Evolutionary conservation across 306 rosid species (phyloP), one percentile per base, ranked within the genome.

Genomic region (Notholithocarpus densiflorus): DNA sequence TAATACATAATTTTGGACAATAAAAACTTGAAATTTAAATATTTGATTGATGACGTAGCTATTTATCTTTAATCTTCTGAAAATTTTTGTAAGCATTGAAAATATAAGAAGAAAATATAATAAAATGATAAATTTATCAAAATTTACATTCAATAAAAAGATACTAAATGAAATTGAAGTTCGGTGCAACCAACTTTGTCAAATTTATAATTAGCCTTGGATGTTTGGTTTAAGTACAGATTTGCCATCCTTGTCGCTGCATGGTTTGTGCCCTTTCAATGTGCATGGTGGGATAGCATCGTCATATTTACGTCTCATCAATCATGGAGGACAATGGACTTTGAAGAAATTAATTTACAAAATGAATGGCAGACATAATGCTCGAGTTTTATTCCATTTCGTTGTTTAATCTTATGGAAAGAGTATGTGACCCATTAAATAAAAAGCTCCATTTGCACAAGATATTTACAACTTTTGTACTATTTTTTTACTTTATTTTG

Each of bases 301-400:
- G 15, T 48, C 14, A 8, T 40, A 8, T 8, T 40, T 80, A 40
- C 26, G 69, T 74, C 32, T 74, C 74, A 81, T 77, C 74, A 64
- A 80, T 74, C 80, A 80, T 87, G 90, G 90, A 74, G 82, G 88
- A 74, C 89, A 86, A 2, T 40, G 45, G 45, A 40, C 45, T 40
- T 40, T 43, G 37, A 74, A 75, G 62, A 48, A 78, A 72, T 74
- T 83, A 78, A 72, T 74, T 83, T 83, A 89, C 75, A 81, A 37
- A 76, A 62, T 56, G 21, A 86, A 84, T 88, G 95, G 95, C 93
- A 89, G 93, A 89, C 93, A 92, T 60, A 68, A 69, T 68, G 84
- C 84, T 82, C 78, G 17, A 54, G 68, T 75, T 86, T 70, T 51
- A 75, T 65, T 71, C 80, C 79, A 62, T 81, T 82, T 81, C 68